Conservation (phyloP, 2,329 filamentous ascomycete genomes). For the Epichloe brachyelytri region DNA sequence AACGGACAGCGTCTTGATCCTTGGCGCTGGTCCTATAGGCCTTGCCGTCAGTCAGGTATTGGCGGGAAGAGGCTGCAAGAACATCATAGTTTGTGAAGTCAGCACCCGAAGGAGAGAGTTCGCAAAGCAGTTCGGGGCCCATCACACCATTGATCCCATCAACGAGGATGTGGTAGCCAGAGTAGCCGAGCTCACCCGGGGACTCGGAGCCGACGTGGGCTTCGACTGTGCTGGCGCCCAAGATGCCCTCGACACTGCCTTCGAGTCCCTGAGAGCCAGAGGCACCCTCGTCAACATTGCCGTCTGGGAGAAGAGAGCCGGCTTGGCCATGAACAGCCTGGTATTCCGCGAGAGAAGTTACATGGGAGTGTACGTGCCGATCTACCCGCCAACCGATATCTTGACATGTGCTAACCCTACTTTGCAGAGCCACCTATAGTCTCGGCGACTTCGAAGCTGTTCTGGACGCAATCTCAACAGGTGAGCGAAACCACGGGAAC, state of each 20-base stretch:
- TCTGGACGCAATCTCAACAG: constrained; percentile 32
- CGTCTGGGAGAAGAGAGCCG: constrained; percentile 42
- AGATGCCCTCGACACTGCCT: constrained; percentile 31
- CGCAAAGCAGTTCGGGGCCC: constrained; percentile 30
- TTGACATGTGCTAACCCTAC: constrained; percentile 33
- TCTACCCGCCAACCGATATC: not conserved
- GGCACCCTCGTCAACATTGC: constrained; percentile 53
- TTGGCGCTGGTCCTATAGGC: constrained; percentile 38
- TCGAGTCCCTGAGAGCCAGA: constrained; percentile 33
- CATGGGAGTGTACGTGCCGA: constrained; percentile 11
- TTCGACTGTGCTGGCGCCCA: constrained; percentile 51
- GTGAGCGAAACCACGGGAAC: not conserved
- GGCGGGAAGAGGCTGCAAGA: constrained; percentile 32
- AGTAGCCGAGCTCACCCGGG: constrained; percentile 32
- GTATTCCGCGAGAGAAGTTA: constrained; percentile 12
- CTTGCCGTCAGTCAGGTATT: constrained; percentile 33
- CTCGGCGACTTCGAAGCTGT: constrained; percentile 40
- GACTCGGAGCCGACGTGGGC: constrained; percentile 41
- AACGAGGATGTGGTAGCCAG: constrained; percentile 32
- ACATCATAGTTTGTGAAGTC: constrained; percentile 34
- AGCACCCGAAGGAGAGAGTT: constrained; percentile 27
- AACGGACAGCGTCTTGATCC: constrained; percentile 31
- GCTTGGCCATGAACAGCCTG: constrained; percentile 11
- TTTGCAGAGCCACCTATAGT: constrained; percentile 20
- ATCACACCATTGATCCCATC: constrained; percentile 27